Base-by-base conservation (phyloP, 139 green algal species). In the Micractinium conductrix region DNA sequence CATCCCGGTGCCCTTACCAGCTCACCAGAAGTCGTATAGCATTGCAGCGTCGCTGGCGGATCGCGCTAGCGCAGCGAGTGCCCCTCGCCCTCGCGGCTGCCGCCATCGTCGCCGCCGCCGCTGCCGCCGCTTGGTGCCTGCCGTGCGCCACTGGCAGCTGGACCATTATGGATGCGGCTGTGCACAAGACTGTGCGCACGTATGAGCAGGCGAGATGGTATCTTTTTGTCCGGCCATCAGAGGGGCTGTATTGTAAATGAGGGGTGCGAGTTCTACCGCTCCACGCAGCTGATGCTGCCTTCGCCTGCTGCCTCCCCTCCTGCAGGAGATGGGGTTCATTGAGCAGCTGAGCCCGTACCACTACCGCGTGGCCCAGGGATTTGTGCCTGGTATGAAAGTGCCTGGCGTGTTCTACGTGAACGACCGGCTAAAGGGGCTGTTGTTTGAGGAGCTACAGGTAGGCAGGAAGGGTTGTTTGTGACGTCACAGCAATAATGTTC, bases 321-420 rank as follows among this genome's bases (percentile, higher is more conserved):
- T 75, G 37, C 87, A 91, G 87, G 88, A 90, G 30, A 62, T 79
- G 42, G 38, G 43, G 30, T 93, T 81, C 68, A 93, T 93, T 26
- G 48, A 85, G 53, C 81, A 87, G 38, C 53, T 90, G 82, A 95
- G 89, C 82, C 90, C 72, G 73, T 87, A 96, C 76, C 81, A 96
- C 75, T 96, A 97, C 86, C 92, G 93, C 80, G 94, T 98, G 71
- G 81, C 89, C 35, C 86, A 89, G 21, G 95, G 96, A 58, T 98
- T 98, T 90, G 95, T 98, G 69, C 92, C 92, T 0, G 85, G 89
- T 79, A 98, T 98, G 95, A 79, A 83, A 24, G 95, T 98, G 67
- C 92, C 93, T 14, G 82, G 82, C 43, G 76, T 81, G 44, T 95
- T 97, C 35, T 98, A 98, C 79, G 94, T 98, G 35, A 97, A 98